Base-by-base conservation (phyloP, 2,329 filamentous ascomycete species). In the Tolypocladium cylindrosporum region DNA sequence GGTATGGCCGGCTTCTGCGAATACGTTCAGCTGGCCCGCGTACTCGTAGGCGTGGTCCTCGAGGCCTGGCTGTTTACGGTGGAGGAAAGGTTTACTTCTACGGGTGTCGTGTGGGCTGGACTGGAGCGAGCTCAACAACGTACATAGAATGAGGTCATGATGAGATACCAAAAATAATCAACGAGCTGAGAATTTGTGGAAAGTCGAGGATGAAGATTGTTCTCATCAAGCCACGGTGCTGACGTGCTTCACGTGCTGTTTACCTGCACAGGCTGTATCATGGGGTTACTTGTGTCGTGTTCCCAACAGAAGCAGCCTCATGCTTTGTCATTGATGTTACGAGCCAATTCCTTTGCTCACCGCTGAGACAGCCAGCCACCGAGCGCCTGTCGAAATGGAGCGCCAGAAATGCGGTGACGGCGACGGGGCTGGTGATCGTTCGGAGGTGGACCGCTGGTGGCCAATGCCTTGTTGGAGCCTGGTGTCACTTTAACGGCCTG, bases 1-100 rank as follows among this genome's bases (percentile, higher is more conserved):
- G 71, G 63, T 59, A 53, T 58, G 59, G 64, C 63, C 64, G 48
- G 57, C 55, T 58, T 56, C 55, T 55, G 59, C 61, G 56, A 50
- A 55, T 39, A 45, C 34, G 24, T 54, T 61, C 37, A 37, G 42
- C 34, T 54, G 1, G 53, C 8, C 31, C 4, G 4, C 4, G 19
- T 42, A 56, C 3, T n/a, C 16, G 48, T 53, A 60, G 54, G 37
- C 21, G 36, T 42, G 52, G 31, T 36, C 19, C 16, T n/a, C 27
- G 21, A 10, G 21, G 13, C 21, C 21, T 45, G 21, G n/a, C n/a
- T 24, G 42, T 24, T 14, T 4, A n/a, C 13, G n/a, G 42, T 45
- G 42, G 42, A 45, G 42, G 42, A 55, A 53, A 21, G 50, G 53
- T 50, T 55, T 36, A 16, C 51, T 40, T 52, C 37, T 48, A 21